Evolutionary conservation across 2,329 filamentous ascomycete species (phyloP).

Genomic region (Aspergillus sp.): DNA sequence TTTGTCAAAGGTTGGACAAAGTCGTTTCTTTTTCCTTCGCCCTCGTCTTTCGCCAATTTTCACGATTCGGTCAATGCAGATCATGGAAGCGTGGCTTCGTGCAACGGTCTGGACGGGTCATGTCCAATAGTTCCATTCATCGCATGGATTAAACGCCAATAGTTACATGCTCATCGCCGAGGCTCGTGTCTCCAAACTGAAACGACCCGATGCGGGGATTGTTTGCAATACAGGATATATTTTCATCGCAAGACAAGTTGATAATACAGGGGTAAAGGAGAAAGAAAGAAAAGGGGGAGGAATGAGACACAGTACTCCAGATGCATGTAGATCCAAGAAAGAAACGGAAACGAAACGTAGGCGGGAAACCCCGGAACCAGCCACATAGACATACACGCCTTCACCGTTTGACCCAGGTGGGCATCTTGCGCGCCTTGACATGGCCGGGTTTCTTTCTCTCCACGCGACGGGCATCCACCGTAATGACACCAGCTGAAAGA

Average conservation of each 20-base stretch:
- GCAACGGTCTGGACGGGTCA: background rate
- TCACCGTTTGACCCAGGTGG: constrained; percentile 90
- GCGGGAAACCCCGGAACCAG: constrained; percentile 6
- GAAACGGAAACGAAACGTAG: background rate
- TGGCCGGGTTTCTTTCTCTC: constrained; percentile 98
- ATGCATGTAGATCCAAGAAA: background rate
- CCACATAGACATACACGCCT: constrained; percentile 20
- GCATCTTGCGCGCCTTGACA: constrained; percentile 96
- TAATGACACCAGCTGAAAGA: constrained; percentile 79
- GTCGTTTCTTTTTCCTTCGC: too few species aligned
- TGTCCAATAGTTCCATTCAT: background rate
- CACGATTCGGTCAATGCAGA: too few species aligned
- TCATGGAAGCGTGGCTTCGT: background rate
- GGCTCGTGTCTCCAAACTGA: background rate
- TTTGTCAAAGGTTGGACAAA: too few species aligned
- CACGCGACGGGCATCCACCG: constrained; percentile 84
- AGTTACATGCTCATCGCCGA: background rate
- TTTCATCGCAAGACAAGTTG: background rate
- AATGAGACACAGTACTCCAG: background rate
- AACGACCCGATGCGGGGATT: background rate
- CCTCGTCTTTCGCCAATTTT: too few species aligned
- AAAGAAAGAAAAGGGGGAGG: background rate
- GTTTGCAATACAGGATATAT: background rate
- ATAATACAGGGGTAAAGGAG: constrained; percentile 1
- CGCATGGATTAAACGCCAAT: background rate